A percentile compares a stretch with the other conserved stretches of the same genome.
phyloP scores from a whole-genome alignment of 345 rosid genomes.

The Ceriops decandra region DNA sequence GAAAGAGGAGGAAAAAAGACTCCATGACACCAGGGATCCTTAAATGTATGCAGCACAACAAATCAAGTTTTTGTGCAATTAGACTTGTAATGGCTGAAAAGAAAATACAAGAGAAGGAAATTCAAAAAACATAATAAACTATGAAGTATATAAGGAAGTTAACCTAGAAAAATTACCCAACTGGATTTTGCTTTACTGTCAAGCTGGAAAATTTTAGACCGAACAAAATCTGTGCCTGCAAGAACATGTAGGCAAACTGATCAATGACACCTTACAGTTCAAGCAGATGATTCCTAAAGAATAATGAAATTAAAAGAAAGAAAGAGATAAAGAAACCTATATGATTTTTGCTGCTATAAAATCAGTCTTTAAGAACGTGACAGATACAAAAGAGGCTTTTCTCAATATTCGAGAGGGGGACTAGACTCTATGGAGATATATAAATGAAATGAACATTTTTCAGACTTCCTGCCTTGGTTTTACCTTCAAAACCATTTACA shows the following conservation, averaged over 20 bases:
- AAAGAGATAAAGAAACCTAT: not conserved
- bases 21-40: too few species aligned
- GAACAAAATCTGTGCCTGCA: slow-evolving; percentile 53
- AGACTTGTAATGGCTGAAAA: not conserved
- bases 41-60: too few species aligned
- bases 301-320: not conserved
- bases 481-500: too few species aligned
- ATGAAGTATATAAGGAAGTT: slow-evolving; percentile 13
- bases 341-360: too few species aligned
- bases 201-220: slow-evolving; percentile 86
- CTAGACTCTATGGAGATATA: too few species aligned
- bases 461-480: too few species aligned
- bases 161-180: slow-evolving; percentile 56
- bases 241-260: slow-evolving; percentile 18
- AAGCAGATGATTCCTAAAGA: not conserved
- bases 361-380: too few species aligned
- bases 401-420: too few species aligned
- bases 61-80: not conserved
- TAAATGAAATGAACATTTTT: too few species aligned
- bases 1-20: too few species aligned
- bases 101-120: not conserved
- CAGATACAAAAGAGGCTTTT: too few species aligned
- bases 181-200: slow-evolving; percentile 62
- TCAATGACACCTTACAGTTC: not conserved
- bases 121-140: not conserved